Conservation (phyloP, 2,329 filamentous ascomycete genomes). For the Canariomyces notabilis region DNA sequence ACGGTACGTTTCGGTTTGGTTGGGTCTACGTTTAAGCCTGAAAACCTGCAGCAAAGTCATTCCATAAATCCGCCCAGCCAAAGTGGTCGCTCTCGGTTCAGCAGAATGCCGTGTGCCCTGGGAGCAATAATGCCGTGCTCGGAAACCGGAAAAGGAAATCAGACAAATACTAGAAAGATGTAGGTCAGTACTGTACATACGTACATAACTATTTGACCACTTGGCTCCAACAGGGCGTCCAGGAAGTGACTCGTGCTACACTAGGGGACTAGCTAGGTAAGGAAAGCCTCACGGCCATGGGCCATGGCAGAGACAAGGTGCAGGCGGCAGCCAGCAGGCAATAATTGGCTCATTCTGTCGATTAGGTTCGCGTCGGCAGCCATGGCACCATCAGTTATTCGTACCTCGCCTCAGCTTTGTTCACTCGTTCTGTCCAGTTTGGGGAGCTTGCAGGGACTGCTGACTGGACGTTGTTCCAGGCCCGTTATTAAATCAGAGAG, state of each 20-base stretch:
- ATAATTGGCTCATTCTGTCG: not conserved
- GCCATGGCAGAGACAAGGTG: no score
- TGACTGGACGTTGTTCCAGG: constrained; percentile 13
- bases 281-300: no score
- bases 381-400: constrained; percentile 5
- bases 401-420: no score
- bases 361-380: not conserved
- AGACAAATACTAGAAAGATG: no score
- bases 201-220: constrained; percentile 16
- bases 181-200: constrained; percentile 3
- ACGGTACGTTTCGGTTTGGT: no score
- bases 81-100: not conserved
- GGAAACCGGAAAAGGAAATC: constrained; percentile 5
- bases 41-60: not conserved
- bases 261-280: no score
- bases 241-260: not conserved
- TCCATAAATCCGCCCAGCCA: not conserved
- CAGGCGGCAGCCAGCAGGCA: not conserved
- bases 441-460: constrained; percentile 1
- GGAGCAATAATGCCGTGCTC: constrained; percentile 2
- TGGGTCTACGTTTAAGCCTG: not conserved
- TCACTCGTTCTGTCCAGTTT: no score
- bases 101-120: not conserved
- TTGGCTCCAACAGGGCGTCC: constrained; percentile 17
- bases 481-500: constrained; percentile 11